Percentiles rank a stretch among this genome's conserved stretches.
Conservation (phyloP, 768 basidiomycete genomes). For the Dacryopinax primogenitus region DNA sequence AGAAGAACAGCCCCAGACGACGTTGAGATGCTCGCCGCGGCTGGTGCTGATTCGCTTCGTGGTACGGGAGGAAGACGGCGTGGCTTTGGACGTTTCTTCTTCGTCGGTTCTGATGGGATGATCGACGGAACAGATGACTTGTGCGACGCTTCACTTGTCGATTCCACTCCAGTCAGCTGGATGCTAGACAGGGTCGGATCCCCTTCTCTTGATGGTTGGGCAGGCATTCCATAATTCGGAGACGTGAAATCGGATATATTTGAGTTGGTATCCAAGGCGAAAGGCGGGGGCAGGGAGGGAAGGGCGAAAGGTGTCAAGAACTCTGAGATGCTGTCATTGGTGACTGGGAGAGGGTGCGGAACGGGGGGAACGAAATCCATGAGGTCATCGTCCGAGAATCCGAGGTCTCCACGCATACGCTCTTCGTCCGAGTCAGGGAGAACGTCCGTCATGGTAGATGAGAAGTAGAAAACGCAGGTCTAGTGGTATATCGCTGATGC, state of each 20-base stretch:
- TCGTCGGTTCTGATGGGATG: neutral
- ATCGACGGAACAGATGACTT: too few species aligned
- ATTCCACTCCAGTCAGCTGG: neutral
- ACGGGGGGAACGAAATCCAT: neutral
- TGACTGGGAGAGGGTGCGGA: neutral
- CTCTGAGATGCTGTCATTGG: neutral
- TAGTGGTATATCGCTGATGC: neutral
- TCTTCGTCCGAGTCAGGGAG: slow-evolving; percentile 4
- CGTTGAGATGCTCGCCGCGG: neutral
- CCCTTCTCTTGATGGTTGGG: neutral
- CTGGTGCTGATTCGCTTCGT: neutral
- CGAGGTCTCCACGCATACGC: neutral
- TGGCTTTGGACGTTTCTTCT: neutral
- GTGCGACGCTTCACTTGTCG: neutral
- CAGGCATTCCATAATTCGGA: neutral
- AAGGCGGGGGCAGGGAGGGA: neutral
- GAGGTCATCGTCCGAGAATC: neutral
- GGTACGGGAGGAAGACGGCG: neutral
- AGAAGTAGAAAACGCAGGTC: neutral
- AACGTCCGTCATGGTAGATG: neutral
- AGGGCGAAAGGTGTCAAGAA: neutral
- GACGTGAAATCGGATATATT: neutral
- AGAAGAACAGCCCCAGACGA: neutral
- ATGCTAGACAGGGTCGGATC: neutral
- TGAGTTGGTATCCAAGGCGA: neutral